These are phyloP conservation scores for Parathielavia hyrcaniae DNA, from an alignment of 495 filamentous ascomycete genomes.

Conservation along the genomic window DNA sequence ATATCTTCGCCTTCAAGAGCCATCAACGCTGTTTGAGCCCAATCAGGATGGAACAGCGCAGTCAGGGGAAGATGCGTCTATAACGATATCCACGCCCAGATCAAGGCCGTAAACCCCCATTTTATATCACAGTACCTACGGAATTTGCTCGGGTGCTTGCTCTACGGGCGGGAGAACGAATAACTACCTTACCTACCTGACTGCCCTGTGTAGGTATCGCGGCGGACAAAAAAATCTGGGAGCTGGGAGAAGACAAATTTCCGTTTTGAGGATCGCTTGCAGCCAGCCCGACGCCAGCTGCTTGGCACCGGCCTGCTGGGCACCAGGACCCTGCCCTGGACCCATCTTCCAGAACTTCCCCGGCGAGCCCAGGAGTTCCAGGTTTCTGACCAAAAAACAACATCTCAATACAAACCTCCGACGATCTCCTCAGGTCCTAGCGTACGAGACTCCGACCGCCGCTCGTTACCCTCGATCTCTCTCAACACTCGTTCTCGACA, in stretches of 20 bases:
- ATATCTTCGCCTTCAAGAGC: no score
- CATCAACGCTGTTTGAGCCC: no score
- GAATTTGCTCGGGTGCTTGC: no score
- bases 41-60: no score
- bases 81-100: no score
- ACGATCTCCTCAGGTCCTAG: not conserved
- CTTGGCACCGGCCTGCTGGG: not conserved
- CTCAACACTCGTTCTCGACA: constrained; percentile 10
- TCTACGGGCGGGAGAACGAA: no score
- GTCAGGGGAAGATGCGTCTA: no score
- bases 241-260: not conserved
- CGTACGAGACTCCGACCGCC: constrained; percentile 6
- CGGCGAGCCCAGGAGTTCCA: not conserved
- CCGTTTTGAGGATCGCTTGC: not conserved
- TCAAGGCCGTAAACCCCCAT: no score
- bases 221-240: no score
- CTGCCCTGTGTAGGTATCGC: no score
- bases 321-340: not conserved
- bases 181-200: no score
- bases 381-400: not conserved
- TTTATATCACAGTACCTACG: no score
- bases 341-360: constrained; percentile 8
- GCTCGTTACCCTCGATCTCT: constrained; percentile 16
- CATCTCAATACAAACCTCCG: not conserved
- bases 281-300: not conserved